A percentile compares a stretch with the other conserved stretches of the same genome.
Evolutionary conservation across 2,329 filamentous ascomycete species (phyloP).

Genomic region (Didymella pinodella): DNA sequence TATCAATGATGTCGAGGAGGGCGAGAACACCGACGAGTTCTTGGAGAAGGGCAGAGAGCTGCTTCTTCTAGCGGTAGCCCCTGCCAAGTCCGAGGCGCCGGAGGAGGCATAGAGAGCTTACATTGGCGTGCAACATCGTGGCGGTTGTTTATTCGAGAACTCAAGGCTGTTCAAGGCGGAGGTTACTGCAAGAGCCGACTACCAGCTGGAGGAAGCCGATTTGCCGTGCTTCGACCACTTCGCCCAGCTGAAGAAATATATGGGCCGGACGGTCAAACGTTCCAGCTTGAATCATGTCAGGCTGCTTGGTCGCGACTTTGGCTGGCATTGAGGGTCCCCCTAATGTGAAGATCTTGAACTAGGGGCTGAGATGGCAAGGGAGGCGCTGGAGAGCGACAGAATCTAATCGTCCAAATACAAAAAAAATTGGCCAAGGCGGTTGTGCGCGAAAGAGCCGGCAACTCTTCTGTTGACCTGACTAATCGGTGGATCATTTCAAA

Average conservation of each 20-base stretch:
- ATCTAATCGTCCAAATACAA: neutral
- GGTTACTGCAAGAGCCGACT: neutral
- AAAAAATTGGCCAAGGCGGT: neutral
- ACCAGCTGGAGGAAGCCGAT: neutral
- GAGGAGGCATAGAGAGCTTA: neutral
- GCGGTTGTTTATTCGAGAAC: neutral
- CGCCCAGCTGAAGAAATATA: neutral
- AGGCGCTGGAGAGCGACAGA: neutral
- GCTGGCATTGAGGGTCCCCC: neutral
- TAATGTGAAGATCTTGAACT: neutral
- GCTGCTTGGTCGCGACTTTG: neutral
- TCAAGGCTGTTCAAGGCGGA: neutral
- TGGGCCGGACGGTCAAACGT: neutral
- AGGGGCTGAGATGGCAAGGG: neutral
- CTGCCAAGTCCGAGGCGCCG: neutral
- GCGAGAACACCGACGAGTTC: neutral
- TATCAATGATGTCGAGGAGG: neutral
- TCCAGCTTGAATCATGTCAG: neutral
- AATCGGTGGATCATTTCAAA: neutral
- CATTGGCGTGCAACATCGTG: neutral
- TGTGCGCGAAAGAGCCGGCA: neutral
- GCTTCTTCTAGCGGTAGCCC: neutral
- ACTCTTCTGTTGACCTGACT: neutral
- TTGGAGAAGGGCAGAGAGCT: conserved; percentile 3
- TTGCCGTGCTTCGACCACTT: neutral